Base-by-base conservation (phyloP, 345 rosid genomes). In the Diplotaxis tenuifolia region DNA sequence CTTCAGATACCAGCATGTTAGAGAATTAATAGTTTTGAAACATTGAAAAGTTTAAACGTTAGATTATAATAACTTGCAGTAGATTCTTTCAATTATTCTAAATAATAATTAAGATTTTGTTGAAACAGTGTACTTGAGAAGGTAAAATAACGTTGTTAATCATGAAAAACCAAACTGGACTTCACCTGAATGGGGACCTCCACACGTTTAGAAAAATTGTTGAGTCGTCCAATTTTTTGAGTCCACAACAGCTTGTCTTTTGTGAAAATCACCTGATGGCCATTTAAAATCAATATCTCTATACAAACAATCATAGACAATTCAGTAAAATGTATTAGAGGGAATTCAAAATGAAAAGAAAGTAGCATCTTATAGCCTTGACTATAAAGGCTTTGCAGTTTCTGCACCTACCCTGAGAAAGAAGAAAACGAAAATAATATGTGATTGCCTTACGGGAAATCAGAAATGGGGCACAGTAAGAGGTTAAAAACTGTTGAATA, bases 241-340 rank as follows among this genome's bases (percentile, higher is more conserved):
- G 78, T 94, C 90, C 36, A 94, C 89, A 21, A 97, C 98, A 65
- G 75, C 84, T 77, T 94, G 97, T 70, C 98, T 87, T 94, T 94
- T 14, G 96, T 86, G 84, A 94, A 94, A 82, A 94, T 89, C 70
- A 94, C 97, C 97, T 94, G 68, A 1, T 27, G 7, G 36, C 7
- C 68, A 50, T 58, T 63, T 67, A 73, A 62, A 53, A 42, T 73
- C 36, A 70, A 60, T 59, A 20, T 9, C 23, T 68, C 36, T 31
- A 38, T 20, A 16, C 28, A n/a, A 58, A 49, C 47, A 58, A 27
- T 11, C 0, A 21, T 18, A 55, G 18, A 18, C 45, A 10, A 19
- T 27, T 4, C 36, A 64, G 63, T 49, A 1, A 5, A 77, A 60
- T 15, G 19, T 1, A 8, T 18, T 34, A 4, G 42, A 53, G 3